Evolutionary conservation across 345 rosid species (phyloP), one percentile per base, ranked within the genome.

Genomic region (Viola odorata): DNA sequence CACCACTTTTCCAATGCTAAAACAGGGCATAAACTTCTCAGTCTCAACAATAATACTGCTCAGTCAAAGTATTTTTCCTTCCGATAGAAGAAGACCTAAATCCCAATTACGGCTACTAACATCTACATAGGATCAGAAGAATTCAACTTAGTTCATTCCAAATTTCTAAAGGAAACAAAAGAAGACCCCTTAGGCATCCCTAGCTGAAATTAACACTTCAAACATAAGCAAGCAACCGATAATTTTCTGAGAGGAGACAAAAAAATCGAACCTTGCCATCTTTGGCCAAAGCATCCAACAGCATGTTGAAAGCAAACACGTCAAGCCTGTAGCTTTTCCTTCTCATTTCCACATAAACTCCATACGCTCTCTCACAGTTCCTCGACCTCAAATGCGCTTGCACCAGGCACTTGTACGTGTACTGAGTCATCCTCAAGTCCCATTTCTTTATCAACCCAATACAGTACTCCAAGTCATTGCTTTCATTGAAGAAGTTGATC

Each of bases 201-300:
- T n/a, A n/a, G n/a, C n/a, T n/a, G n/a, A n/a, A n/a, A n/a, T n/a
- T n/a, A n/a, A n/a, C n/a, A n/a, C n/a, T n/a, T n/a, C n/a, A n/a
- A n/a, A n/a, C n/a, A n/a, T n/a, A n/a, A n/a, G 32, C 32, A 23
- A 23, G 2, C 32, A 23, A 23, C 32, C 32, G 2, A 23, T 23
- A 23, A 23, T 23, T 23, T 23, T 23, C 32, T 2, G n/a, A 16
- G 14, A 41, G 50, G 15, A 1, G 36, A 15, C 3, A 48, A 7
- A 53, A 15, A 53, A 32, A 38, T 12, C 64, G 63, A 15, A 91
- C 96, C 96, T 85, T 84, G 17, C 65, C 65, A 72, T 91, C 86
- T 73, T 87, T 85, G 17, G 84, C 96, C 60, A 89, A 83, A 72
- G 91, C 87, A 78, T 92, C 85, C 81, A 92, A 67, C 68, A 92